Base-by-base conservation (phyloP, 495 filamentous ascomycete species). In the Penicillium paxilli region DNA sequence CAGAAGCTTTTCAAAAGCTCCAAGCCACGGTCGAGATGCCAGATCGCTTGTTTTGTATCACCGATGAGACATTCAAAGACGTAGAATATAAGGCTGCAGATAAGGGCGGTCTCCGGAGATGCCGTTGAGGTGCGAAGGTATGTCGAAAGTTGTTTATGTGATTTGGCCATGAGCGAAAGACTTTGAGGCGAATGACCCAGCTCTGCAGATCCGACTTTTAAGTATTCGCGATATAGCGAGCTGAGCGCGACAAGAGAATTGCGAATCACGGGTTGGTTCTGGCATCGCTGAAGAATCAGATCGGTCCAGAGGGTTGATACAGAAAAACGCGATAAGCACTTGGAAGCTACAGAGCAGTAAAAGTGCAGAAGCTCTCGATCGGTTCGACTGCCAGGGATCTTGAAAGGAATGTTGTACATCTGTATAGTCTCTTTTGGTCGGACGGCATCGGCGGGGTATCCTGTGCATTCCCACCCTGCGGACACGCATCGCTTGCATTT, bases 241-340 rank as follows among this genome's bases (percentile, higher is more conserved):
- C 66, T 73, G 8, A 79, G 62, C 0, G 74, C 68, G 45, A 75
- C 66, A 1, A 76, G 60, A 17, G 73, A 71, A 62, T 75, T 72
- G 11, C 72, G 69, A 22, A 79, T 65, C 2, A 73, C 60, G 16
- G 74, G 69, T 38, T 72, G 60, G 22, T 62, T 46, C 35, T 73
- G 59, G 26, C 66, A 66, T 37, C 66, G 63, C 49, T 75, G 71
- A 1, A 76, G 58, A 14, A 81, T 63, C 10, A 71, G 54, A 8
- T 56, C 58, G 12, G 64, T 62, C 76, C 75, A 79, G 37, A 80
- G 70, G 0, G 64, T 60, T 10, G 68, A 50, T 24, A 69, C 70
- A 22, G 76, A 76, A 49, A 69, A 72, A 17, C 71, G 71, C 6
- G 72, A 65, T 3, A 80, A 54, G 14, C 68, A 60, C 2, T 49